Base-by-base conservation (phyloP, 2,329 filamentous ascomycete species). In the Fusarium falciforme region DNA sequence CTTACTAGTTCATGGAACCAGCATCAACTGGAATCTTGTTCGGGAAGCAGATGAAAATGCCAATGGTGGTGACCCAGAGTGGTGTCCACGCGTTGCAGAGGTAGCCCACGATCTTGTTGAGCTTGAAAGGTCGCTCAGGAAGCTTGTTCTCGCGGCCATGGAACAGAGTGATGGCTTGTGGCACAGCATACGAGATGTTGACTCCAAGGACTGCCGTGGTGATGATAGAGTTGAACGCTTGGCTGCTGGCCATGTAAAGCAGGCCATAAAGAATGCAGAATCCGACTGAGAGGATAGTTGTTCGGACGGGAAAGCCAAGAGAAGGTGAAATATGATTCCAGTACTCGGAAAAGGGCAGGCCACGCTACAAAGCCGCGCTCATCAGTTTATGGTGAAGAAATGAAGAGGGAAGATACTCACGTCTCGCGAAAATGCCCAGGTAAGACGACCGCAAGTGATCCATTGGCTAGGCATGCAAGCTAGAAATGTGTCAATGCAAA, bases 181-280 rank as follows among this genome's bases (percentile, higher is more conserved):
- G 80, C 2, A 81, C 66, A 2, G 66, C 70, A 27, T 81, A 81
- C 1, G 78, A 78, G 33, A 82, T 76, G 36, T 80, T 81, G n/a
- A 81, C 44, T 47, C 70, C 71, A 0, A 81, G 64, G 2, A 79
- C 77, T 6, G 80, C 77, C 2, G 78, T 73, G 9, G 67, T 80
- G 49, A 82, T 76, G 47, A 82, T 81, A 0, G 80, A 81, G 62
- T 81, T 82, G 68, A 82, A 83, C 1, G 81, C 81, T 3, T 71
- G 68, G 1, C 76, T 80, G 29, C 68, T 76, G 1, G 77, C 79
- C 22, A 83, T 68, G 40, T 83, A 82, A 7, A 83, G 61, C 1
- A 82, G 63, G 6, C 81, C 81, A 36, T 82, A 83, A 6, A 82
- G 31, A 38, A 64, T 60, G 31, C 72, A 76, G 62, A 82, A 80